Percentiles rank a stretch among this genome's conserved stretches.
Conservation (phyloP, 1,284 basidiomycete genomes). For the Dichomitus squalens region DNA sequence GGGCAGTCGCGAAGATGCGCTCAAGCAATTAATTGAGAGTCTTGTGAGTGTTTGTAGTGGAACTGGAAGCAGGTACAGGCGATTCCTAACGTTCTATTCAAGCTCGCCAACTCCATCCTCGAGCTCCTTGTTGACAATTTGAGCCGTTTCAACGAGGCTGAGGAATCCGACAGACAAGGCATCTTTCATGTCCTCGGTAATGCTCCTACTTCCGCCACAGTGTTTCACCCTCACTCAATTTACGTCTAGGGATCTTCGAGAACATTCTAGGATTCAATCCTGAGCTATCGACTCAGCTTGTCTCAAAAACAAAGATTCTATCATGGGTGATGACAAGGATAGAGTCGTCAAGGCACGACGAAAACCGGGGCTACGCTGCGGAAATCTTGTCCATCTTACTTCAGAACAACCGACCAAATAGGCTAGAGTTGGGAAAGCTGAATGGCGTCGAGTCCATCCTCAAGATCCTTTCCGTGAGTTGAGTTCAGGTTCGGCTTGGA, state of each 20-base stretch:
- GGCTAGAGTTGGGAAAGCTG: conserved; percentile 62
- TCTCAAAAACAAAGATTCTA: conserved; percentile 75
- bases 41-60: conserved; percentile 55
- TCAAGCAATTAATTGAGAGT: conserved; percentile 74
- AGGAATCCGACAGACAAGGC: conserved; percentile 88
- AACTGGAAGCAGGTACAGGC: too few species aligned
- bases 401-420: conserved; percentile 71
- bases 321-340: conserved; percentile 85
- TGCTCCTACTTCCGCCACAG: conserved; percentile 12
- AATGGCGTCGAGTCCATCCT: conserved; percentile 84
- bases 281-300: conserved; percentile 67
- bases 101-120: conserved; percentile 83
- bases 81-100: neutral
- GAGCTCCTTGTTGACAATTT: conserved; percentile 93
- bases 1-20: conserved; percentile 62
- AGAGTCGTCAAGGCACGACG: conserved; percentile 72
- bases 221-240: neutral
- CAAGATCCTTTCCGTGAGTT: conserved; percentile 78
- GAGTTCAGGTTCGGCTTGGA: neutral
- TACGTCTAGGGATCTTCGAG: conserved; percentile 79
- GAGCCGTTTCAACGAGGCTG: conserved; percentile 76
- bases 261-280: conserved; percentile 90
- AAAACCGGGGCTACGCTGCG: conserved; percentile 86
- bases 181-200: conserved; percentile 88
- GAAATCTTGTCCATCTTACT: conserved; percentile 90